Percentiles rank a stretch among this genome's conserved stretches.
phyloP scores from a whole-genome alignment of 2,329 filamentous ascomycete genomes.

The Botrytis tulipae region DNA sequence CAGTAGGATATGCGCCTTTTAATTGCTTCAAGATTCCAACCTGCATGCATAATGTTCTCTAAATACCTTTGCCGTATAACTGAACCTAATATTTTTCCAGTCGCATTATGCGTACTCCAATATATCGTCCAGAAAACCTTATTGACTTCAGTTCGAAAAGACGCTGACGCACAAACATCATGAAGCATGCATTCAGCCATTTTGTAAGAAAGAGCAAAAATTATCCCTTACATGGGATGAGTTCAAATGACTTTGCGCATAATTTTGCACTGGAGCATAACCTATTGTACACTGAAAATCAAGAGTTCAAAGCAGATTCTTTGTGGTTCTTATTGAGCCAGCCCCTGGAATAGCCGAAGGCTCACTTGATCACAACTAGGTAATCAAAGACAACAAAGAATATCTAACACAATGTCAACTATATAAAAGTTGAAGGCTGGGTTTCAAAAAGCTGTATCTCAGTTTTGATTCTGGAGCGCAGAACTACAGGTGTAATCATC shows the following conservation, averaged over 20 bases:
- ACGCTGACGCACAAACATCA: neutral
- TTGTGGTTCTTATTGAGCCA: neutral
- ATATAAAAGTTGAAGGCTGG: neutral
- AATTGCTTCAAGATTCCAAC: neutral
- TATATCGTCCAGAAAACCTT: neutral
- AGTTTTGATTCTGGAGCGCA: neutral
- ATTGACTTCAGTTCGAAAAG: neutral
- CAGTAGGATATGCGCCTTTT: neutral
- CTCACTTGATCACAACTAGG: neutral
- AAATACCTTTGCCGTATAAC: neutral
- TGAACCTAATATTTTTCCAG: neutral
- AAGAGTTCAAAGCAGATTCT: neutral
- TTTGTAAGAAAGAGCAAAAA: neutral
- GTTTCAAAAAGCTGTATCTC: neutral
- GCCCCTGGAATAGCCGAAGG: conserved; percentile 1
- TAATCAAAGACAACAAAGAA: neutral
- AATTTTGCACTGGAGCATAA: neutral
- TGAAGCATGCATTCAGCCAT: neutral
- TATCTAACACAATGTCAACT: neutral
- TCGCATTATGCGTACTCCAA: neutral
- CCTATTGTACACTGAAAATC: neutral
- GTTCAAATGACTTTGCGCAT: neutral
- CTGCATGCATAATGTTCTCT: accelerated
- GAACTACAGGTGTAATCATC: neutral
- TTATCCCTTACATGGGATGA: neutral